A percentile compares a stretch with the other conserved stretches of the same genome.
These are phyloP conservation scores for Amaranthus palmeri DNA, from an alignment of 148 eudicot species.

Conservation along the genomic window DNA sequence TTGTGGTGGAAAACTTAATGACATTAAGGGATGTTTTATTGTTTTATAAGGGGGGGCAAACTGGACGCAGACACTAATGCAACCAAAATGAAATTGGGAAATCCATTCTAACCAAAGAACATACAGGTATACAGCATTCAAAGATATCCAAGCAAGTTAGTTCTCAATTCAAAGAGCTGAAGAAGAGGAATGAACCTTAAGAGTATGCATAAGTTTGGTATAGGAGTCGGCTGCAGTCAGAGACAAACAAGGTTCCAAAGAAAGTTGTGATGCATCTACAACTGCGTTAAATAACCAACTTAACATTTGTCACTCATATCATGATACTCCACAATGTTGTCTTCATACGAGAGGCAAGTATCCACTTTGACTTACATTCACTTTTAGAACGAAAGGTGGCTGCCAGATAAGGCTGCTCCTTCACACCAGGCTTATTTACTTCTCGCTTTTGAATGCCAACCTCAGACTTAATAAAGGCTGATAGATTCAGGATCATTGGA, in stretches of 20 bases:
- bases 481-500: constrained; percentile 57
- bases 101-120: background rate
- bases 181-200: constrained; percentile 21
- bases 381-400: constrained; percentile 20
- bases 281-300: constrained; percentile 10
- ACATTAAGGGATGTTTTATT: background rate
- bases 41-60: too few relatives aligned
- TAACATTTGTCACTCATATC: background rate
- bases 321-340: background rate
- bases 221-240: constrained; percentile 13
- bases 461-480: constrained; percentile 48
- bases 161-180: background rate
- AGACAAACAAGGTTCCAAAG: constrained; percentile 10
- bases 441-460: constrained; percentile 42
- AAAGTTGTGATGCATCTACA: constrained; percentile 14
- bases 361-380: constrained; percentile 16
- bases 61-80: too few relatives aligned
- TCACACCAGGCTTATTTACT: constrained; percentile 19
- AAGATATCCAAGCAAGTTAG: background rate
- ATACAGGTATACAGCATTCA: background rate
- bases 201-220: constrained; percentile 1
- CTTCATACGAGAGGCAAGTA: background rate
- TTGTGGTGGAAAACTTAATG: background rate
- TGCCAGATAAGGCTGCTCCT: constrained; percentile 24
- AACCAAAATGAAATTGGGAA: background rate